Conservation (phyloP, 108 stramenopile species). For the Fistulifera solaris region DNA sequence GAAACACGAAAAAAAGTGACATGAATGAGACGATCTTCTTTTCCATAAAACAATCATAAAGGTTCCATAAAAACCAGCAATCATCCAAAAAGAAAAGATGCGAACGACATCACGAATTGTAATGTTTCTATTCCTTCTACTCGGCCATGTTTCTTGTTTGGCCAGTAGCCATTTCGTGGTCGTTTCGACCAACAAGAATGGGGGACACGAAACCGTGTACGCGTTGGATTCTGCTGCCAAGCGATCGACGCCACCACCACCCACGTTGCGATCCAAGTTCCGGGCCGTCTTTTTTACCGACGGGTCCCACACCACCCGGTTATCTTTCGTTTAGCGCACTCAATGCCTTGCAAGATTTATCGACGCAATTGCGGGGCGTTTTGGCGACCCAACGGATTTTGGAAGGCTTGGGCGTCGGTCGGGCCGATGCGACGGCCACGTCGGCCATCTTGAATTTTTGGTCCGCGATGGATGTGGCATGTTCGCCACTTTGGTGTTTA, state of each 20-base stretch:
- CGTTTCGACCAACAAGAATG: constrained; percentile 22
- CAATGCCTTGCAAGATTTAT: constrained; percentile 66
- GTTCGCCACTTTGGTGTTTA: constrained; percentile 64
- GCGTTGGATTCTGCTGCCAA: not conserved
- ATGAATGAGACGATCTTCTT: no score
- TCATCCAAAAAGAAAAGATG: no score
- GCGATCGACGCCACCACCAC: constrained; percentile 8
- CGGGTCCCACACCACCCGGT: constrained; percentile 43
- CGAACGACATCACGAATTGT: no score
- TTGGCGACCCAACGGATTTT: constrained; percentile 75
- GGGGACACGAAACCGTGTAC: constrained; percentile 14
- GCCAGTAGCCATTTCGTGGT: constrained; percentile 4
- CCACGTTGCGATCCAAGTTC: constrained; percentile 28
- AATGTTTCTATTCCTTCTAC: no score
- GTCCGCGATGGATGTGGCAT: constrained; percentile 80
- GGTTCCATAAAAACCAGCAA: no score
- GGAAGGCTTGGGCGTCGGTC: constrained; percentile 77
- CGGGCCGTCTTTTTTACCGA: constrained; percentile 33
- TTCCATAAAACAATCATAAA: no score
- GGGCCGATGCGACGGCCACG: constrained; percentile 65
- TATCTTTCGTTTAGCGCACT: constrained; percentile 52
- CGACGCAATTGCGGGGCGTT: constrained; percentile 62
- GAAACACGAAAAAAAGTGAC: no score
- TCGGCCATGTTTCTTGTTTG: no score
- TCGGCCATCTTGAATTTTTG: constrained; percentile 71